Evolutionary conservation across 1,284 basidiomycete genomes (phyloP), one percentile per base, ranked within the genome.

Genomic region (Boletus mariae): DNA sequence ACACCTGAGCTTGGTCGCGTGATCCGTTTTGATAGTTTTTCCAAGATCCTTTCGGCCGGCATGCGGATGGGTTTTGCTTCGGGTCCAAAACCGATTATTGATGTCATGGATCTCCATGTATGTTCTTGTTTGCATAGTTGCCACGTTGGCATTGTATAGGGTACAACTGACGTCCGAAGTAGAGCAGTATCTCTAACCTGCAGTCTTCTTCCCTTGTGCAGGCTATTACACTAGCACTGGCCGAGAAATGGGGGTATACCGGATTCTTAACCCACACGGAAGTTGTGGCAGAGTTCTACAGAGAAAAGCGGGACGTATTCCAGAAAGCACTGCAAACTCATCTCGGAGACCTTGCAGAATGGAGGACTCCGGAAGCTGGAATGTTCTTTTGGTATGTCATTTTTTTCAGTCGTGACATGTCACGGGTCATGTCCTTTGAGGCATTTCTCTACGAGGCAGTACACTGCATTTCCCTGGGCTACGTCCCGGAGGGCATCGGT

Each of bases 291-390:
- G 73, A 75, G 5, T 94, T 95, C 71, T 98, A 98, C 73, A 79
- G 80, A 49, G 69, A 76, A 59, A 89, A 92, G 64, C 78, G 93
- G 23, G 85, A 92, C 65, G 74, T 84, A 9, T 97, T 98, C 67
- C 90, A 94, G 67, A 69, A 71, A 1, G 85, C 87, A 32, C 87
- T 94, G 69, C 74, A 80, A 53, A 82, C 80, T 65, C 80, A 95
- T 64, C 79, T 98, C 29, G 76, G 75, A 51, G 90, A 84, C 2
- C 72, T 94, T 23, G 92, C 85, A 5, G 85, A 87, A 59, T 98
- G 94, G 94, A 81, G 75, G 40, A 77, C 80, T 1, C 95, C 95
- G 0, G 86, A 92, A 49, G 90, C 94, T 3, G 94, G 94, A 57
- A 90, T 94, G 89, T 94, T 94, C 73, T 83, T 92, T 65, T 94